phyloP scores from a whole-genome alignment of 2,329 filamentous ascomycete genomes.

The Beauveria bassiana region DNA sequence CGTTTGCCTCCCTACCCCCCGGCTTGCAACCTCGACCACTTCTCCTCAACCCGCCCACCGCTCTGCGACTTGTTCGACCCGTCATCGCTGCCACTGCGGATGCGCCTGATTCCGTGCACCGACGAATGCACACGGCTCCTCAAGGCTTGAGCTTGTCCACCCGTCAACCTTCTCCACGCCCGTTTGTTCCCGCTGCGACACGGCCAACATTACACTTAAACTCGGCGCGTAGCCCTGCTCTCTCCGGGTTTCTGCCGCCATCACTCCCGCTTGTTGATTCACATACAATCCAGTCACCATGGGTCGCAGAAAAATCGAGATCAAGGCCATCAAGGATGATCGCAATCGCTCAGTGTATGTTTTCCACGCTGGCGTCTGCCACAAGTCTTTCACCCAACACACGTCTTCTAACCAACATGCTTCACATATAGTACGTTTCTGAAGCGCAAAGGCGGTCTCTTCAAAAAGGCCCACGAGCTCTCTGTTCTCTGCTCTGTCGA shows the following conservation, averaged over 20 bases:
- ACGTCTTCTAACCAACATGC: conserved; percentile 8
- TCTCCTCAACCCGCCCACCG: no score
- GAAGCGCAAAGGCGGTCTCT: conserved; percentile 96
- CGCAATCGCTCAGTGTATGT: conserved; percentile 94
- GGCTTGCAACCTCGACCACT: not conserved
- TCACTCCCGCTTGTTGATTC: conserved; percentile 7
- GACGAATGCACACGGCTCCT: not conserved
- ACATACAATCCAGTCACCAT: conserved; percentile 39
- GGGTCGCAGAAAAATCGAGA: conserved; percentile 99
- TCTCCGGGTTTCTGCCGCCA: not conserved
- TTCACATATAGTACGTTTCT: conserved; percentile 71
- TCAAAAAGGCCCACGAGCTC: conserved; percentile 99
- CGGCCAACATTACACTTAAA: not conserved
- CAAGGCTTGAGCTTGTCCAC: not conserved
- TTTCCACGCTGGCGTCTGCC: not conserved
- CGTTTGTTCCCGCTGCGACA: not conserved
- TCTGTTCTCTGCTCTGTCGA: conserved; percentile 97
- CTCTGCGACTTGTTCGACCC: not conserved
- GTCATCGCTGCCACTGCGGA: not conserved
- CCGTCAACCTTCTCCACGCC: not conserved
- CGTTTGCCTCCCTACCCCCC: not conserved
- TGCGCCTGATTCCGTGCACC: not conserved
- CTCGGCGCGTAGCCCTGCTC: not conserved
- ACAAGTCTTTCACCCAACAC: not conserved
- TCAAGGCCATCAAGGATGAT: conserved; percentile 99